Conservation (phyloP, 2,329 filamentous ascomycete species). For the Chalara sp. region DNA sequence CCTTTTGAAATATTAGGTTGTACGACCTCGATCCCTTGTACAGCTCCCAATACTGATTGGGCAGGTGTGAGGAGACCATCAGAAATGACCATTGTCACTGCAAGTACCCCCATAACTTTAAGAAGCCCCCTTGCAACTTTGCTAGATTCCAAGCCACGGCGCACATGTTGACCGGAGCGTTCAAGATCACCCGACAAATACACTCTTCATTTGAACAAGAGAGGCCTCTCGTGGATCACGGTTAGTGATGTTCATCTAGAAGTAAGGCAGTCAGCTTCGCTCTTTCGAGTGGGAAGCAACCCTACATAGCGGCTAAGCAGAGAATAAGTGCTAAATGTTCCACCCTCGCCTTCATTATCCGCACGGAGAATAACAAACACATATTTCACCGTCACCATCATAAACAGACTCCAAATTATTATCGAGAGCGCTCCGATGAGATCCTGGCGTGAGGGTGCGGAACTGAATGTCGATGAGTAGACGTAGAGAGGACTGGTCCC, state of each 20-base stretch:
- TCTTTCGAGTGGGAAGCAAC: background rate
- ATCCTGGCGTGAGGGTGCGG: conserved; percentile 44
- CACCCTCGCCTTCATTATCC: conserved; percentile 66
- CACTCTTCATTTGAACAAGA: conserved; percentile 1
- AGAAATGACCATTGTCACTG: background rate
- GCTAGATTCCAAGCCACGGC: background rate
- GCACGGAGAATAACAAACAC: conserved; percentile 56
- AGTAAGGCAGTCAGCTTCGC: background rate
- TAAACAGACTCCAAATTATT: conserved; percentile 58
- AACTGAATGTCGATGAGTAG: conserved; percentile 58
- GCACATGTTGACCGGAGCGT: background rate
- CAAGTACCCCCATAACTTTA: background rate
- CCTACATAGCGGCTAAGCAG: conserved; percentile 33
- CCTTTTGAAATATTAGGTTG: background rate
- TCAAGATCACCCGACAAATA: background rate
- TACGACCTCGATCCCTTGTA: background rate
- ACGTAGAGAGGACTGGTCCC: conserved; percentile 61
- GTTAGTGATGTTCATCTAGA: background rate
- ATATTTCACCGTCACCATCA: conserved; percentile 65
- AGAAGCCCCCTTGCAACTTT: background rate
- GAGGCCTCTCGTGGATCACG: background rate
- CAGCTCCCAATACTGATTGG: background rate
- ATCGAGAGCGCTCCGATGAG: conserved; percentile 58
- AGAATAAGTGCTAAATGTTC: conserved; percentile 61
- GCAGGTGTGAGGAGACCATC: conserved; percentile 1